These are phyloP conservation scores for Acanthamoeba sp. DNA, from an alignment of 208 protist genomes.

Conservation along the genomic window DNA sequence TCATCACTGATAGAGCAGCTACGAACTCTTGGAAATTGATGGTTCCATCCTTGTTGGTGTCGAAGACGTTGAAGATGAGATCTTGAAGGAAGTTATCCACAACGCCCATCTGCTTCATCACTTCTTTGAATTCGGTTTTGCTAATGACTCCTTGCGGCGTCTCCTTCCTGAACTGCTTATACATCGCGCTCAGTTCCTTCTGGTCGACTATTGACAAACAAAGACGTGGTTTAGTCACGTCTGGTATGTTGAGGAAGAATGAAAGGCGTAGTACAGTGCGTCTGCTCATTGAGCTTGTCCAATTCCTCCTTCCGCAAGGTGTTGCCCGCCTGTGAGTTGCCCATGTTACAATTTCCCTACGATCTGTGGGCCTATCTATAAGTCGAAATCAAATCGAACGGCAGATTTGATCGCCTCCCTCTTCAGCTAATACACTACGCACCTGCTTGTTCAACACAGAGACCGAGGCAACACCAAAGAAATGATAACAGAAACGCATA, in stretches of 20 bases:
- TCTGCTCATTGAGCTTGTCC: slow-evolving; percentile 51
- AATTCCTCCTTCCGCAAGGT: slow-evolving; percentile 60
- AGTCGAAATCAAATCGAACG: background rate
- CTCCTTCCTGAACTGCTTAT: slow-evolving; percentile 85
- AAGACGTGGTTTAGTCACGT: background rate
- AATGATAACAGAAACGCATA: no score
- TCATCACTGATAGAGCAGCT: slow-evolving; percentile 82
- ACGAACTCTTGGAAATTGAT: slow-evolving; percentile 88
- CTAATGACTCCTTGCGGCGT: slow-evolving; percentile 78
- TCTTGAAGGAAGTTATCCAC: slow-evolving; percentile 73
- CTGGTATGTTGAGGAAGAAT: background rate
- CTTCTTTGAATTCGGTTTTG: slow-evolving; percentile 81
- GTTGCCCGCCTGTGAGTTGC: slow-evolving; percentile 53
- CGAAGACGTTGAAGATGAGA: slow-evolving; percentile 85
- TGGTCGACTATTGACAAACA: slow-evolving; percentile 6
- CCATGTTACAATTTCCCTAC: background rate
- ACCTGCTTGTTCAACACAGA: background rate
- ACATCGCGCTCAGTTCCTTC: slow-evolving; percentile 82
- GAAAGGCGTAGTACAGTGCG: background rate
- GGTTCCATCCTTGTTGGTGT: slow-evolving; percentile 82
- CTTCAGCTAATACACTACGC: background rate
- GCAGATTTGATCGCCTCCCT: background rate
- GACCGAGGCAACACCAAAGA: background rate
- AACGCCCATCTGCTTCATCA: slow-evolving; percentile 79
- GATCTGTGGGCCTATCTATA: no score